Evolutionary conservation across 2,329 filamentous ascomycete species (phyloP), one percentile per base, ranked within the genome.

Genomic region (Ophiocordyceps camponoti-leonardi): DNA sequence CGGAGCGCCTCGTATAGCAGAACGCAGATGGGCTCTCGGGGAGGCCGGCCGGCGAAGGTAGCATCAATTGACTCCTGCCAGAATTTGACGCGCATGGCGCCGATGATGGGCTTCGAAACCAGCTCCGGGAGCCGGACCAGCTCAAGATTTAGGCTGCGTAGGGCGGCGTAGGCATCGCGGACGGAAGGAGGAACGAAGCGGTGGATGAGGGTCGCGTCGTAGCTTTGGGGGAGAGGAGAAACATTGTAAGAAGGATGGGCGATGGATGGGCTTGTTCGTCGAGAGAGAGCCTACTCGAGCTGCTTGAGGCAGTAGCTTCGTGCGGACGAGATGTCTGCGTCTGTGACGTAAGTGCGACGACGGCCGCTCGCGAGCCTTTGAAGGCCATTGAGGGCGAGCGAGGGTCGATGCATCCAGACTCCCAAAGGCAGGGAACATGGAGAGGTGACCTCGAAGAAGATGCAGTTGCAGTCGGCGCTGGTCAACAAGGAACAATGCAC

Each of bases 71-170:
- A 79, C 54, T 96, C 88, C 44, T 85, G 78, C 85, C 92, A 96
- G 68, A 96, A 96, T 61, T 94, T 86, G 63, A 94, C 81, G 51
- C 92, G 86, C 72, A 96, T 79, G 45, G 81, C 72, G 44, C 86
- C 90, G 49, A 96, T 84, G 4, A 81, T 82, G n/a, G 84, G 78
- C 49, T 83, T 92, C 42, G 85, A 92, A 19, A 92, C 88, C 13
- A 84, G 79, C 63, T 96, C 90, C 47, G 92, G 86, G 50, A 96
- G 83, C 47, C 85, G 77, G 41, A 90, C 85, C 49, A 95, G 76
- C 61, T 95, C 90, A 55, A 96, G 75, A 59, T 98, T 98, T 62
- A 98, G 79, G 44, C 88, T 83, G 50, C 90, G 84, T 47, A 98
- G 78, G 48, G 88, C 86, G 53, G 94, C 76, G 65, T 96, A 95